Base-by-base conservation (phyloP, 2,329 filamentous ascomycete species). In the Cercospora nicotianae region DNA sequence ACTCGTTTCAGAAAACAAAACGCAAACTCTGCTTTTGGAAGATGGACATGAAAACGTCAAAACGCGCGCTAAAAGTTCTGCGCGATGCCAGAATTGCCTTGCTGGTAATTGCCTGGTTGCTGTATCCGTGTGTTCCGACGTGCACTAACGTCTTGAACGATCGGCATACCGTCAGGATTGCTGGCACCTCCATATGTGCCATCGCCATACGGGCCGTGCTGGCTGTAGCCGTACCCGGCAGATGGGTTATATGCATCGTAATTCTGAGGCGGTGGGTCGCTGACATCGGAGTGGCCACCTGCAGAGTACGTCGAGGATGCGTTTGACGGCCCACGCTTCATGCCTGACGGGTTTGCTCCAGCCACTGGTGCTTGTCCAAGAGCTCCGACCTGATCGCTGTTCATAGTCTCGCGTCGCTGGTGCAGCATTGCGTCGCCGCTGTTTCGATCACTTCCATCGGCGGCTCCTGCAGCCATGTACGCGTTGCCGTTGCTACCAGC, bases 221-320 rank as follows among this genome's bases (percentile, higher is more conserved):
- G 81, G 73, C 87, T 87, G 77, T 89, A 89, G 31, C 84, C 83
- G 65, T 84, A 76, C 39, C 70, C 83, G 65, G 86, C 63, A 31
- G 69, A 67, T 5, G 69, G 70, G 59, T 73, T 73, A 64, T 77
- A 77, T 39, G 70, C 69, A 23, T 77, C 76, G 65, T 77, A 77
- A 2, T 71, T 68, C 48, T 26, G 81, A 78, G 64, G 72, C 18
- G 70, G 67, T 53, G 60, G 71, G 53, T 88, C 86, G 20, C 87
- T 89, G 20, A 82, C 80, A 69, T 90, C 87, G 0, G 94, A 97
- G 68, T 87, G 88, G 55, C 88, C 89, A 7, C 89, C 91, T 12
- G 90, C 90, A 71, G 94, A 97, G 82, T 98, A 99, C 1, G 92
- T 94, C 0, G 95, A 98, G 0, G 95, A 99, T 5, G 95, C 95